Evolutionary conservation across 2,329 filamentous ascomycete genomes (phyloP), one percentile per base, ranked within the genome.

Genomic region (Aspergillus ustus): DNA sequence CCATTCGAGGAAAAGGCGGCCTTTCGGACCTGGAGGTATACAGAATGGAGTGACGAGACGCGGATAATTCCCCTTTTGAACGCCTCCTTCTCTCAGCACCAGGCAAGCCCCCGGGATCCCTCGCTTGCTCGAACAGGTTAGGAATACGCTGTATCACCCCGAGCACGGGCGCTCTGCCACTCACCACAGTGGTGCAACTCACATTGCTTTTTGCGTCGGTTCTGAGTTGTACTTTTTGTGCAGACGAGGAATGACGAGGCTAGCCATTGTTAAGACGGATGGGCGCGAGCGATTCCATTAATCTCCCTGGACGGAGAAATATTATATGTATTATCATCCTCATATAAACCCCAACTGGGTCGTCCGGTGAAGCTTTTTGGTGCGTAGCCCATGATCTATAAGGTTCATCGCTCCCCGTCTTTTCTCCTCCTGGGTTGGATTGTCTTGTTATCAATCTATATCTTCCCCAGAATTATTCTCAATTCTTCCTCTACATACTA

Each of bases 321-420:
- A 54, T 11, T 45, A 45, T 28, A 17, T 25, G n/a, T 50, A 57
- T 37, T 44, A 45, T 15, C 34, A 40, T 20, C 40, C 52, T 45
- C 8, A 22, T 55, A 20, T 55, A 55, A 46, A 11, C 15, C 55
- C 55, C 46, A 22, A 50, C 20, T 57, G 28, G 28, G 55, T 57
- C 55, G 48, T 58, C 48, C 56, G 56, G 56, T 58, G 56, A 58
- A 58, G 56, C 56, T 46, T 58, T 57, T 58, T 17, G 25, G 28
- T 29, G 46, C 6, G 6, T 3, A 40, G 19, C 44, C 53, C 53
- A 28, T 58, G 48, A 34, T 51, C 34, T 44, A 28, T 57, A 37
- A 48, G 51, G 53, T 25, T 57, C 19, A n/a, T 57, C 20, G n/a
- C 50, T 34, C 34, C n/a, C 46, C 34, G 20, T 20, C 8, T 43